Conservation (phyloP, 2,329 filamentous ascomycete genomes). For the Monosporascus sp. region DNA sequence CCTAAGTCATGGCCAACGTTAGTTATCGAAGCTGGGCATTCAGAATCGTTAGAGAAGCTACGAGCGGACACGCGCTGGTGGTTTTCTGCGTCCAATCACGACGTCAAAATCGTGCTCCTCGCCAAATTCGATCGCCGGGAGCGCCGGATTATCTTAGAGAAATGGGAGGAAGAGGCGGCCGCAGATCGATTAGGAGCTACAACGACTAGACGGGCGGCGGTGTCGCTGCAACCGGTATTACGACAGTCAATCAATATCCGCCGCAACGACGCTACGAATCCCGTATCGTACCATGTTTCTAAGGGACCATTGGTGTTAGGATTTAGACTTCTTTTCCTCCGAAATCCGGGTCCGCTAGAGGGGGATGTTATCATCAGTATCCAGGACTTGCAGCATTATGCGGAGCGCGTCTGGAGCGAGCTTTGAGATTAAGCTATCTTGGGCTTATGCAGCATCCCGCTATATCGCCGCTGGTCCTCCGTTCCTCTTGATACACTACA, state of each 20-base stretch:
- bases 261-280: background rate
- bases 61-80: conserved; percentile 1
- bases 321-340: conserved; percentile 1
- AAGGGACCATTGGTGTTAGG: background rate
- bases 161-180: conserved; percentile 2
- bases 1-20: conserved; percentile 3
- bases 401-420: background rate
- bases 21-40: conserved; percentile 3
- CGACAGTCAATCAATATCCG: conserved; percentile 1
- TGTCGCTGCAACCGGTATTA: background rate
- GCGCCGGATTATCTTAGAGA: conserved; percentile 1
- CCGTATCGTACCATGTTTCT: conserved; percentile 1
- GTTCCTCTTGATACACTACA: no score
- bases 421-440: no score
- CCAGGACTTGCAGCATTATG: background rate
- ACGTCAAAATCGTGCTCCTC: conserved; percentile 4
- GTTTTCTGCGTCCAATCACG: conserved; percentile 2
- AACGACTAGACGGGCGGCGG: background rate
- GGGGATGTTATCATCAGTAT: background rate
- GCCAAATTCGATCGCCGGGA: conserved; percentile 1
- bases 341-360: background rate
- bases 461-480: no score
- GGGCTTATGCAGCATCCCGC: no score
- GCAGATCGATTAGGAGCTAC: background rate
- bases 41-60: conserved; percentile 1